Base-by-base conservation (phyloP, 2,329 filamentous ascomycete genomes). In the Fusarium chuoi region DNA sequence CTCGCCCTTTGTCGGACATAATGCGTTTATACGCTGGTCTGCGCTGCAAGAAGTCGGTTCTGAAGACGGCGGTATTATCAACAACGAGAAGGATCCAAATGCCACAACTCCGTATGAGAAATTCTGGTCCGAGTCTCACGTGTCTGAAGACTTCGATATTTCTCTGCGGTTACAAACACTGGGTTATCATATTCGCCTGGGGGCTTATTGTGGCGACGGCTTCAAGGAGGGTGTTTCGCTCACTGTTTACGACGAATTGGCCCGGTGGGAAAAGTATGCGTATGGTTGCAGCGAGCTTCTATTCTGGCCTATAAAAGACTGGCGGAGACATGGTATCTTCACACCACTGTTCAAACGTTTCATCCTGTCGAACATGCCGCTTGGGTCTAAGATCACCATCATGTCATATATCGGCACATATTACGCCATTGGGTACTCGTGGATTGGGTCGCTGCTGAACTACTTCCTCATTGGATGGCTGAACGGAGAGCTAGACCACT, bases 1-100 rank as follows among this genome's bases (percentile, higher is more conserved):
- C 18, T 90, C 92, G 0, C 92, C 92, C 2, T 94, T 94, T 74
- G 92, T 94, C 66, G 92, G 92, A 4, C 92, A 94, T 84, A 94
- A 94, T 78, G 92, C 92, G 5, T 89, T 94, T 70, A 84, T 94
- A 14, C 87, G 92, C 36, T 94, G 92, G 92, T 77, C 75, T 39
- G 68, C 76, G 3, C 69, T 55, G 1, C 51, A 55, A 70, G 56
- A 70, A 45, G 62, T 66, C 1, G 71, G 76, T 28, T 30, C 30
- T 0, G 45, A 71, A 1, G 78, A 90, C 61, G 88, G 87, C 13
- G 35, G 26, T 86, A 89, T 38, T 6, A 38, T 39, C 4, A 5
- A 17, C 24, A 13, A 9, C 24, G 35, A 39, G 20, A 39, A 55
- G 11, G 51, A 55, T 2, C 51, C 51, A 13, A 55, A 55, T 3